Percentiles rank a stretch among this genome's conserved stretches.
phyloP scores from a whole-genome alignment of 768 basidiomycete species.

The Boletales sp. region DNA sequence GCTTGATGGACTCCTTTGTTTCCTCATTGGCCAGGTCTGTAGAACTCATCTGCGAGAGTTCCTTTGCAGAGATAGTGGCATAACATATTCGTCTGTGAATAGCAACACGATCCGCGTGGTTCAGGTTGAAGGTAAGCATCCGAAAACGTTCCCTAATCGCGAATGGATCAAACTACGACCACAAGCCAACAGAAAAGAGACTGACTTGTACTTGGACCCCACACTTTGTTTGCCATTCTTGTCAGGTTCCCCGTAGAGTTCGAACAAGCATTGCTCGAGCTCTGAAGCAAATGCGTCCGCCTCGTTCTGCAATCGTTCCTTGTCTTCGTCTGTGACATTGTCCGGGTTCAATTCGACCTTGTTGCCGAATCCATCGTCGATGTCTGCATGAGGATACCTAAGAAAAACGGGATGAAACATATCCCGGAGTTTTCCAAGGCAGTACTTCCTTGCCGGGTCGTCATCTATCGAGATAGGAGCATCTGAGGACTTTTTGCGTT shows the following conservation, averaged over 20 bases:
- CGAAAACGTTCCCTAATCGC: slow-evolving; percentile 78
- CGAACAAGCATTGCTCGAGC: slow-evolving; percentile 75
- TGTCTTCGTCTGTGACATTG: slow-evolving; percentile 60
- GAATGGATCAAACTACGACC: not conserved
- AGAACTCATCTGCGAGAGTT: slow-evolving; percentile 80
- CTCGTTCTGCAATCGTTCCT: slow-evolving; percentile 47
- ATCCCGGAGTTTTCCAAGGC: slow-evolving; percentile 70
- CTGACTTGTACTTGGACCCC: slow-evolving; percentile 79
- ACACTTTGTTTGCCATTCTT: slow-evolving; percentile 61
- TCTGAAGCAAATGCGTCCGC: slow-evolving; percentile 65
- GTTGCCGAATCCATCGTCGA: slow-evolving; percentile 28
- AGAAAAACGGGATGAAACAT: slow-evolving; percentile 68
- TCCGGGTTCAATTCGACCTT: slow-evolving; percentile 45
- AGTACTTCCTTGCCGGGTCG: slow-evolving; percentile 80
- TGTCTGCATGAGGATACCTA: slow-evolving; percentile 58
- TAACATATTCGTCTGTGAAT: slow-evolving; percentile 79
- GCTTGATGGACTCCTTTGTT: slow-evolving; percentile 76
- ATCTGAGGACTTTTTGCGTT: slow-evolving; percentile 48
- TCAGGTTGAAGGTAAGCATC: slow-evolving; percentile 85
- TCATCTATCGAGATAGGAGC: slow-evolving; percentile 41
- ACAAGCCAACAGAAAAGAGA: slow-evolving; percentile 8
- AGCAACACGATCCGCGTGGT: slow-evolving; percentile 71
- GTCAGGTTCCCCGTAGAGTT: slow-evolving; percentile 74
- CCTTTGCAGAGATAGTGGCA: slow-evolving; percentile 60
- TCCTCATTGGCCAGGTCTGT: slow-evolving; percentile 89